Conservation (phyloP, 345 rosid species). For the Syzygium aqueum region DNA sequence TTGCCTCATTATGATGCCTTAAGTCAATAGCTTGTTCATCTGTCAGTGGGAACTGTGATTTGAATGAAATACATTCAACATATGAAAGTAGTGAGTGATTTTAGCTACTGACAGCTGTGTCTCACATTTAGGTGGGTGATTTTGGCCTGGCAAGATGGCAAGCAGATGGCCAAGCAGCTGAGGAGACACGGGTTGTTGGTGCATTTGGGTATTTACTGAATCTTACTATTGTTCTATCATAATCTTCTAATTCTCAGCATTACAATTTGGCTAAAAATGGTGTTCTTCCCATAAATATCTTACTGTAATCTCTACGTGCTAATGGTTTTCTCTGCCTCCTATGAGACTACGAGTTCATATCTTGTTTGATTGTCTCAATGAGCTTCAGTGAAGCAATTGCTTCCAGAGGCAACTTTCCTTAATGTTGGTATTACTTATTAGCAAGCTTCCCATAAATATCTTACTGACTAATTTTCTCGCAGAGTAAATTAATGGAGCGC, state of each 20-base stretch:
- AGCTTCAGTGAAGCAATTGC: background rate
- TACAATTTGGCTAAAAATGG: background rate
- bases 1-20: background rate
- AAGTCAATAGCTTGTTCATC: background rate
- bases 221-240: background rate
- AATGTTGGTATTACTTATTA: background rate
- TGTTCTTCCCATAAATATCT: background rate
- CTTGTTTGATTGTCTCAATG: background rate
- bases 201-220: conserved; percentile 34
- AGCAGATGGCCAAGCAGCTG: conserved; percentile 45
- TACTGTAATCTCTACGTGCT: background rate
- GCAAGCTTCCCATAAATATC: background rate
- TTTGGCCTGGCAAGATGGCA: conserved; percentile 66
- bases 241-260: background rate
- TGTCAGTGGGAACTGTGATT: background rate
- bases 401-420: background rate
- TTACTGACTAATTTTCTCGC: background rate
- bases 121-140: conserved; percentile 42
- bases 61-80: background rate
- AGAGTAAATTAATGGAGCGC: background rate
- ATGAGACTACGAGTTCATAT: background rate
- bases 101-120: background rate
- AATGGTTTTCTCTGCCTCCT: background rate
- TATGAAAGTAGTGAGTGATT: background rate
- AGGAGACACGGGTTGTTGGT: conserved; percentile 45